Evolutionary conservation across 2,329 filamentous ascomycete species (phyloP), one percentile per base, ranked within the genome.

Genomic region (Beauveria medogensis): DNA sequence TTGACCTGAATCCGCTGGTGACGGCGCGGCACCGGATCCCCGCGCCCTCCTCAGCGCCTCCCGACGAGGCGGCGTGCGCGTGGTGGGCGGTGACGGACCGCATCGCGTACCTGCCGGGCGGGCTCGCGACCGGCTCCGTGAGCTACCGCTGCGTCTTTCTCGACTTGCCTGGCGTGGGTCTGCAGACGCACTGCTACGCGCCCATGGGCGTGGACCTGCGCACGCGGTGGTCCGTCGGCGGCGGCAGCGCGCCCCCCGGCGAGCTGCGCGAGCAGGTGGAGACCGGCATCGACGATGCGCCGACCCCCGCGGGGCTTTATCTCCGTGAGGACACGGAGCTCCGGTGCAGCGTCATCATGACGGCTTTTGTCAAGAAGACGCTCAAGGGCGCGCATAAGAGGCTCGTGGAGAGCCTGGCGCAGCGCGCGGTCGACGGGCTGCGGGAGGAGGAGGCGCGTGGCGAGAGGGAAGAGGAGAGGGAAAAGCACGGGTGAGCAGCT

Each of bases 51-150:
- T 82, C 86, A 69, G 86, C 88, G 14, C 78, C 83, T 0, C 76
- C 84, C 18, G 90, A 94, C 66, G 91, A 96, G 75, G 83, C 80
- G 63, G 77, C 83, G 64, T 89, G 86, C 66, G 77, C 77, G 20
- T 96, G 92, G 92, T 95, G 92, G 75, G 82, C 84, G 54, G 76
- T 92, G 67, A 91, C 87, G 55, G 91, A 96, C 75, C 84, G 83
- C 68, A 87, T 95, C 67, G 80, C 83, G 57, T 92, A 91, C 69
- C 76, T 93, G 0, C 90, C 90, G 0, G 87, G 87, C 22, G 83
- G 82, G 12, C 60, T 53, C 14, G 60, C 59, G 26, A 56, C 51
- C 37, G 52, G 47, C 41, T 53, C 60, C 68, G 81, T 95, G 62
- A 85, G 81, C 34, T 96, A 95, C 77, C 90, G 88, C 47, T 89